Conservation (phyloP, 768 basidiomycete genomes). For the Cystofilobasidium bisporidii region DNA sequence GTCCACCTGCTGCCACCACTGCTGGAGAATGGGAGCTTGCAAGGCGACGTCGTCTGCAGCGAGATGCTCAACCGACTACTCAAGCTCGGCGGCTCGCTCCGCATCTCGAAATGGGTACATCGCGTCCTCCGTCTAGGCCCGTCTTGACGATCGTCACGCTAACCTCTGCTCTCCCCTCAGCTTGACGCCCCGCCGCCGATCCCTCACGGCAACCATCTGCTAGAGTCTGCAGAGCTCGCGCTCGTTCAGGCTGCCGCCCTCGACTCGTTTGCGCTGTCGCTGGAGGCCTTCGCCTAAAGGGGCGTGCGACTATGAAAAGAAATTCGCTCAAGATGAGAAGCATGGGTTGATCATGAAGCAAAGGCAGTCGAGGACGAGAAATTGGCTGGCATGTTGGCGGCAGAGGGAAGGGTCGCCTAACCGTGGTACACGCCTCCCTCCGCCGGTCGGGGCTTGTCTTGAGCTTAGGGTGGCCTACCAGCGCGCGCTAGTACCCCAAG, state of each 20-base stretch:
- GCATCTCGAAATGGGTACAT: constrained; percentile 21
- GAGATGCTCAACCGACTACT: constrained; percentile 52
- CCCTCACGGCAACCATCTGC: constrained; percentile 21
- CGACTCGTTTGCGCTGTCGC: constrained; percentile 21
- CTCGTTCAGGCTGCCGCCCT: constrained; percentile 24
- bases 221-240: constrained; percentile 25
- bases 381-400: too few species aligned
- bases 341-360: too few species aligned
- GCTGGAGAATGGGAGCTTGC: constrained; percentile 51
- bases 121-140: too few species aligned
- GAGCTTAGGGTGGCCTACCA: too few species aligned
- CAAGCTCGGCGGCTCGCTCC: constrained; percentile 14
- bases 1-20: constrained; percentile 62
- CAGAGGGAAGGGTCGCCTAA: too few species aligned
- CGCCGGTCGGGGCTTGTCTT: too few species aligned
- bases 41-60: constrained; percentile 60
- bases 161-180: neutral
- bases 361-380: neutral
- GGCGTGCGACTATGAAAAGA: neutral
- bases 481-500: too few species aligned
- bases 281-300: constrained; percentile 22
- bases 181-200: constrained; percentile 20
- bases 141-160: neutral
- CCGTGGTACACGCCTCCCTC: too few species aligned
- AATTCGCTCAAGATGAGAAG: too few species aligned